These are phyloP conservation scores for Salvia splendens DNA, from an alignment of 257 asterid genomes.

Conservation along the genomic window DNA sequence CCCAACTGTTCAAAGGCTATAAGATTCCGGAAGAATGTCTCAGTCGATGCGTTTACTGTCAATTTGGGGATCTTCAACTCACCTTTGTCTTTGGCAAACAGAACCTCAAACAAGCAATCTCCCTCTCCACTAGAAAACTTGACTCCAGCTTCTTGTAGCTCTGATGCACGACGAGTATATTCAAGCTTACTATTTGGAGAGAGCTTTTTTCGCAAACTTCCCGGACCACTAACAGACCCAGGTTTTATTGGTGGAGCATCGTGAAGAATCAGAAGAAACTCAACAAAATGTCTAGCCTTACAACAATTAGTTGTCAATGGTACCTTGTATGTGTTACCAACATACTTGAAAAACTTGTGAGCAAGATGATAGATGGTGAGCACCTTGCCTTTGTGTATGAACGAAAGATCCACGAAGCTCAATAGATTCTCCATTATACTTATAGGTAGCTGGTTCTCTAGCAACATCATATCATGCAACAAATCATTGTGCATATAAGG, in stretches of 20 bases:
- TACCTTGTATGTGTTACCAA: conserved; percentile 29
- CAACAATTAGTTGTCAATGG: not conserved
- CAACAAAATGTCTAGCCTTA: conserved; percentile 36
- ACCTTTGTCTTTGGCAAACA: conserved; percentile 23
- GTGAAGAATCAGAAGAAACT: conserved; percentile 32
- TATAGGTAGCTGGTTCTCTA: conserved; percentile 42
- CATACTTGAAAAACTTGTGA: conserved; percentile 34
- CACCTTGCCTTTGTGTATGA: not conserved
- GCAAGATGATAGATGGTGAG: conserved; percentile 35
- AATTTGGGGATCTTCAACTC: conserved; percentile 29
- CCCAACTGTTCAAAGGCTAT: conserved; percentile 38
- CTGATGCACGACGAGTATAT: conserved; percentile 30
- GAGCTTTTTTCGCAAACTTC: not conserved
- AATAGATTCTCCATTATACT: conserved; percentile 15
- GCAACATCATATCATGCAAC: conserved; percentile 32
- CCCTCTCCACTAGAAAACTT: conserved; percentile 9
- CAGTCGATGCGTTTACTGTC: conserved; percentile 29
- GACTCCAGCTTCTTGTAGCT: conserved; percentile 40
- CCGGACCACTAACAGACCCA: not conserved
- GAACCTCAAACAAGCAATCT: conserved; percentile 28
- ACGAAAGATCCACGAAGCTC: conserved; percentile 13
- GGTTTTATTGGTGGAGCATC: not conserved
- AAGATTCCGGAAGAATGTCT: conserved; percentile 36
- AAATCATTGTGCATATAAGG: conserved; percentile 35
- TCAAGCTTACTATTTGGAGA: conserved; percentile 2